Base-by-base conservation (phyloP, 495 filamentous ascomycete species). In the Penicillium taxi region DNA sequence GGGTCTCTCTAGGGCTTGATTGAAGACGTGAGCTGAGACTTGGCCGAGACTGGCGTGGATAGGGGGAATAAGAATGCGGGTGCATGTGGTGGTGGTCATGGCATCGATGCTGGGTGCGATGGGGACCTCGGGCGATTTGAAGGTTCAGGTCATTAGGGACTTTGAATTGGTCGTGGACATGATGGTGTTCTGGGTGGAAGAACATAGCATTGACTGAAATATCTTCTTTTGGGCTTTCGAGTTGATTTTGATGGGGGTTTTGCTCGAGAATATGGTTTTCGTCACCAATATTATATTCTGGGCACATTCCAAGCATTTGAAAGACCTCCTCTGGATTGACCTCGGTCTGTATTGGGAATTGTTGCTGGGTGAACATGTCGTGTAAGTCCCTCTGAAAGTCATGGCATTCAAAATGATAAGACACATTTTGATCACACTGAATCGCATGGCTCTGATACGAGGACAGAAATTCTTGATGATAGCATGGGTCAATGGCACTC, bases 11-110 rank as follows among this genome's bases (percentile, higher is more conserved):
- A 1, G 64, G 59, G 34, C 61, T 68, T 9, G 63, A 60, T 6
- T 60, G 26, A 22, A 66, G 32, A 13, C 64, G 64, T 2, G 66
- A 68, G 37, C 64, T 70, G 14, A 67, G 41, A 21, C 66, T 67
- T 6, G 60, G 63, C 9, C 63, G 53, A 9, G 64, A 66, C 4
- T 64, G 61, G 22, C 64, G 63, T 1, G 66, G 59, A 36, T 64
- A 64, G 5, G 63, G 64, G 13, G 61, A 63, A 34, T 66, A 67
- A 13, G 55, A 46, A 30, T 61, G 61, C 12, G 50, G 34, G 31
- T 70, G 64, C 5, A 49, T 27, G 44, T 63, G 64, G 14, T 43
- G 35, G 21, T 68, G 63, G 16, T 39, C 34, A 37, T 58, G 54
- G 37, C 64, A 63, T 25, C 56, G 60, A 38, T 67, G 59, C 18